Evolutionary conservation across 176 grass and related monocot genomes (phyloP), one percentile per base, ranked within the genome.

Genomic region (Tillandsia fasciculata): DNA sequence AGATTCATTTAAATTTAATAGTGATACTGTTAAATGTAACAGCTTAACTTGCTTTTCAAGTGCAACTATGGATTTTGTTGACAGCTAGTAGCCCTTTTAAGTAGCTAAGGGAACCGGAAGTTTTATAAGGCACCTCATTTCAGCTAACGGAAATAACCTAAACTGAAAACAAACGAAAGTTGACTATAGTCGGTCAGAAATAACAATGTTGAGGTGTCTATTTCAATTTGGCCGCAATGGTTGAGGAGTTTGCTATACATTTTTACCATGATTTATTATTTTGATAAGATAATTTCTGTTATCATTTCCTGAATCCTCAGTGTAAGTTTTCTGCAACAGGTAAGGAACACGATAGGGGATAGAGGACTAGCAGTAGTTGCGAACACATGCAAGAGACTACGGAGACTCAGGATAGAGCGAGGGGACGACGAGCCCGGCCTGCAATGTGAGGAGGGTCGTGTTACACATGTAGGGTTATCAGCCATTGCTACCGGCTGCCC

Each of bases 321-420:
- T 68, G 14, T 65, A 15, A 68, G 23, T 67, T 75, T 52, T n/a
- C 23, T 57, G 20, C 57, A 8, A 56, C 59, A 96, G 93, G 86
- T 90, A 58, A 79, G 86, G 70, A 90, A 96, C 85, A 86, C 90
- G 57, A 96, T 96, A 83, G 86, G 88, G 49, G 93, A 92, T 42
- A 92, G 86, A 85, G 86, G 89, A 80, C 49, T 97, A 48, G 74
- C 64, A 51, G 75, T 97, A 79, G 93, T 92, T 29, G 81, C 86
- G 10, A 74, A 87, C 52, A 92, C 89, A 64, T 90, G 89, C 74
- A 92, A 92, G 93, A 89, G 78, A 77, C 79, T 97, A 52, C 76
- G 76, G 52, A 86, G 81, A 67, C 82, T 97, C 70, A 79, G 93
- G 85, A 68, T 92, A 74, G 86, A 97, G 74, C 84, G 93, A 80